Conservation (phyloP, 352 stramenopile species). For the Globisporangium nunn region DNA sequence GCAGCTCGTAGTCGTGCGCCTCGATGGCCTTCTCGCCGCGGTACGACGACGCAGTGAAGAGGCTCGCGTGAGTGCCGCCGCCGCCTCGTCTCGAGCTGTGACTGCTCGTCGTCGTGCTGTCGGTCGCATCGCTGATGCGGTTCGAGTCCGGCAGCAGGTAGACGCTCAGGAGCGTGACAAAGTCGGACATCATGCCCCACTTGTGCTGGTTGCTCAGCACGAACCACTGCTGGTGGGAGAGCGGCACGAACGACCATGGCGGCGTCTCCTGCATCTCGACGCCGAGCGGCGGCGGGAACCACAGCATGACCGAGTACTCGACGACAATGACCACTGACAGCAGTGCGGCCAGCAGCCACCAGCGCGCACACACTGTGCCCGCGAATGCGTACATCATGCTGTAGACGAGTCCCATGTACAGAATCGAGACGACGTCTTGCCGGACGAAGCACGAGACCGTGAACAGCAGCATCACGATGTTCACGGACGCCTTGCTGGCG, state of each 20-base stretch:
- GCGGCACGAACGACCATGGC: slow-evolving; percentile 49
- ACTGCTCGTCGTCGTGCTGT: slow-evolving; percentile 7
- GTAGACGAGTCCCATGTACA: slow-evolving; percentile 79
- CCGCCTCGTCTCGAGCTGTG: neutral
- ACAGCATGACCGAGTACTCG: slow-evolving; percentile 70
- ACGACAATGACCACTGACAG: slow-evolving; percentile 63
- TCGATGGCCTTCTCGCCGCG: slow-evolving; percentile 14
- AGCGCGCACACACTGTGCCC: slow-evolving; percentile 43
- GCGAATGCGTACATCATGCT: slow-evolving; percentile 67
- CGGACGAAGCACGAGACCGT: slow-evolving; percentile 78
- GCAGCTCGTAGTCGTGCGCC: slow-evolving; percentile 42
- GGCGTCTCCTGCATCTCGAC: slow-evolving; percentile 51
- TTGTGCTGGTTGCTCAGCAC: slow-evolving; percentile 64
- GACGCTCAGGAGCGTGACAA: slow-evolving; percentile 52
- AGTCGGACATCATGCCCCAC: slow-evolving; percentile 74
- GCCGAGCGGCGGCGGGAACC: slow-evolving; percentile 48
- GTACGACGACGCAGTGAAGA: neutral
- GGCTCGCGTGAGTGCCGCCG: neutral
- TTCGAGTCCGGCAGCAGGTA: slow-evolving; percentile 67
- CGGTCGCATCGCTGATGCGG: slow-evolving; percentile 12
- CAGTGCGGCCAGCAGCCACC: slow-evolving; percentile 44
- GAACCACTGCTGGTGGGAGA: slow-evolving; percentile 58
- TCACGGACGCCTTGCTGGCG: slow-evolving; percentile 68
- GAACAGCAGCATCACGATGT: slow-evolving; percentile 67
- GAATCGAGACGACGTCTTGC: slow-evolving; percentile 63